Percentiles rank a stretch among this genome's conserved stretches.
phyloP scores from a whole-genome alignment of 2,329 filamentous ascomycete genomes.

The Fonsecaea pugnacius region DNA sequence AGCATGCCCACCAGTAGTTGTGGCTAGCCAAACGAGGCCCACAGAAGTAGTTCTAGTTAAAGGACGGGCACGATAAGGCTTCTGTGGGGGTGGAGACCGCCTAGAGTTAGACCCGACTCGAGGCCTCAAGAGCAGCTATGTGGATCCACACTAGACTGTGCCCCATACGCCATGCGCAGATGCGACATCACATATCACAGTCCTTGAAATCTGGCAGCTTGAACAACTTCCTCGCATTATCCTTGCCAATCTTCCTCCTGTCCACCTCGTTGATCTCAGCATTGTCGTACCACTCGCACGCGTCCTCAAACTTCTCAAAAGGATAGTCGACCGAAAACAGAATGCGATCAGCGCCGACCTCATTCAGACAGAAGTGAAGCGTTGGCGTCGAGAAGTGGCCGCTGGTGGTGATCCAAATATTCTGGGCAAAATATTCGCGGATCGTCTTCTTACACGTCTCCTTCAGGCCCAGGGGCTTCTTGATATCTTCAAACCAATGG shows the following conservation, averaged over 20 bases:
- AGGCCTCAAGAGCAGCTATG: background rate
- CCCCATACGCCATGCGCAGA: background rate
- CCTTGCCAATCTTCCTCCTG: conserved; percentile 55
- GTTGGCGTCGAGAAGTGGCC: conserved; percentile 48
- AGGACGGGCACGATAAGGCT: background rate
- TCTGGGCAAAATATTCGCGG: conserved; percentile 49
- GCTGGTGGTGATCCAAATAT: conserved; percentile 50
- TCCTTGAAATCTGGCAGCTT: conserved; percentile 32
- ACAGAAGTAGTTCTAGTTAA: background rate
- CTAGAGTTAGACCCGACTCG: background rate
- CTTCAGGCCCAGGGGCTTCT: conserved; percentile 37
- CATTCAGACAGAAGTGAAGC: conserved; percentile 47
- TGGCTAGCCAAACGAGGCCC: background rate
- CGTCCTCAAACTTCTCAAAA: conserved; percentile 37
- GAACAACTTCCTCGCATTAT: conserved; percentile 58
- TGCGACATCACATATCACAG: conserved; percentile 12
- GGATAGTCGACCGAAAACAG: conserved; percentile 49
- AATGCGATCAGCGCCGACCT: conserved; percentile 47
- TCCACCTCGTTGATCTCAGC: conserved; percentile 51
- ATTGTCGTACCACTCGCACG: conserved; percentile 39
- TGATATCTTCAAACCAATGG: conserved; percentile 42
- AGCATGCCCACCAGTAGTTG: background rate
- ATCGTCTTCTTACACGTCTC: conserved; percentile 53
- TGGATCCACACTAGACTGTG: background rate
- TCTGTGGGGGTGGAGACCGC: background rate